These are phyloP conservation scores for Blepharisma undulans DNA, from an alignment of 169 alveolate genomes.

Conservation along the genomic window DNA sequence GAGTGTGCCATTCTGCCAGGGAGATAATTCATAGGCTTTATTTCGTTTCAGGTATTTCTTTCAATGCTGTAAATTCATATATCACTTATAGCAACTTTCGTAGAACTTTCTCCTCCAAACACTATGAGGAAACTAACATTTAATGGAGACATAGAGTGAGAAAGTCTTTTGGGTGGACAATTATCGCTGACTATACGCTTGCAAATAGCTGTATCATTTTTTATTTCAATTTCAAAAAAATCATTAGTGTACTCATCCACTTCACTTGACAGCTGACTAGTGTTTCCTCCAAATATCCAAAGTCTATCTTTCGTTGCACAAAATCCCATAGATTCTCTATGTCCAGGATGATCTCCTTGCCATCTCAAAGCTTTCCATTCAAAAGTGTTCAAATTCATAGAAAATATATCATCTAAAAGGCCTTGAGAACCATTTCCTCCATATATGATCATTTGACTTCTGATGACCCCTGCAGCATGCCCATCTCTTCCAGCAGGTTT, in stretches of 20 bases:
- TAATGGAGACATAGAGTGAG: background rate
- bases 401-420: background rate
- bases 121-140: background rate
- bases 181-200: background rate
- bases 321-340: slow-evolving; percentile 32
- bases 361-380: slow-evolving; percentile 4
- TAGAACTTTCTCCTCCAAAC: slow-evolving; percentile 27
- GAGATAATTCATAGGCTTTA: background rate
- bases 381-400: background rate
- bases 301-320: background rate
- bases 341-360: background rate
- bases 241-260: background rate
- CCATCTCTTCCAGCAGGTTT: slow-evolving; percentile 19
- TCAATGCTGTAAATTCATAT: slow-evolving; percentile 24
- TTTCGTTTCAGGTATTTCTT: slow-evolving; percentile 3
- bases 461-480: background rate
- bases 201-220: background rate
- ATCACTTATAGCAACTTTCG: background rate
- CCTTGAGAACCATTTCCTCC: slow-evolving; percentile 24
- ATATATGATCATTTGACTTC: slow-evolving; percentile 7
- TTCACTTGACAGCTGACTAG: background rate
- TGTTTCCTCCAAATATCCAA: slow-evolving; percentile 38
- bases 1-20: slow-evolving; percentile 35
- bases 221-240: background rate
- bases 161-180: slow-evolving; percentile 11